phyloP scores from a whole-genome alignment of 2,329 filamentous ascomycete species.

The Trichoderma koningiopsis region DNA sequence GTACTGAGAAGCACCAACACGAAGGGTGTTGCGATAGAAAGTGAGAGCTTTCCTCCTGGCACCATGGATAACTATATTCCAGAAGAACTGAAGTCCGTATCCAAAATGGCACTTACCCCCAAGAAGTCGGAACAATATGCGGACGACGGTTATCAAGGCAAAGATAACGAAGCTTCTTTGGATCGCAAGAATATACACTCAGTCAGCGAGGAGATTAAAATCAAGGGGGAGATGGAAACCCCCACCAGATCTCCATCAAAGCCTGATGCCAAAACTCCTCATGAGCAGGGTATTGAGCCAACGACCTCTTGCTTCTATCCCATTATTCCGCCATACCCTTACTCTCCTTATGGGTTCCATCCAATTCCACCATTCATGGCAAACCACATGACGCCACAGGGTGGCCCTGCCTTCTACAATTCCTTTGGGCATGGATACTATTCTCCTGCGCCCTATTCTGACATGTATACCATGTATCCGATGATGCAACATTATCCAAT shows the following conservation, averaged over 20 bases:
- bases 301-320: conserved; percentile 8
- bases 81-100: not conserved
- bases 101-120: not conserved
- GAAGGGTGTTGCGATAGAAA: not conserved
- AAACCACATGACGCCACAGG: conserved; percentile 16
- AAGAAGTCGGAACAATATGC: not conserved
- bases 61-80: not conserved
- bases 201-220: not conserved
- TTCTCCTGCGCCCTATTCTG: not conserved
- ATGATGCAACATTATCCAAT: conserved; percentile 30
- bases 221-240: not conserved
- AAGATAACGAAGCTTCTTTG: not conserved
- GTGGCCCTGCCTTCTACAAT: conserved; percentile 29
- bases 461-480: conserved; percentile 27
- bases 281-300: not conserved
- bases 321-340: conserved; percentile 23
- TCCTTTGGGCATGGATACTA: conserved; percentile 23
- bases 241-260: not conserved
- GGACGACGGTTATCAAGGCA: not conserved
- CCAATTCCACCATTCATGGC: conserved; percentile 22
- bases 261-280: not conserved
- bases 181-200: not conserved
- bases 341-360: conserved; percentile 22
- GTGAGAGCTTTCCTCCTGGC: not conserved
- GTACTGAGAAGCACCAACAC: not conserved